These are phyloP conservation scores for Aaosphaeria arxii DNA, from an alignment of 2,329 filamentous ascomycete species.

Conservation along the genomic window DNA sequence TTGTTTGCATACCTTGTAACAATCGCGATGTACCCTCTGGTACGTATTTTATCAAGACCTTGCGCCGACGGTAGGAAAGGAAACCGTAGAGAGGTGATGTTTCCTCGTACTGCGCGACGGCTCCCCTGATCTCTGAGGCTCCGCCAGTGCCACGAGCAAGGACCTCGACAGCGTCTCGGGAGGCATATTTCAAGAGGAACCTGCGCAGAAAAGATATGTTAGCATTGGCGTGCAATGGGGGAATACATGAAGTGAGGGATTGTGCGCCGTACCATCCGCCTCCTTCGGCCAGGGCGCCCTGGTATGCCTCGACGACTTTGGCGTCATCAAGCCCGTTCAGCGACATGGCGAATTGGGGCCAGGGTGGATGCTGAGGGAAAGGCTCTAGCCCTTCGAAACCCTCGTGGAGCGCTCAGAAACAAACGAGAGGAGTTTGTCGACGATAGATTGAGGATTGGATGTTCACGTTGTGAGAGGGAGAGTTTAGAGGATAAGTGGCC, in stretches of 20 bases:
- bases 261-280: slow-evolving; percentile 80
- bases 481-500: too few relatives aligned
- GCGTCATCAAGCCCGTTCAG: slow-evolving; percentile 88
- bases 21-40: slow-evolving; percentile 88
- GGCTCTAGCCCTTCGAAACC: neutral
- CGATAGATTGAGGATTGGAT: too few relatives aligned
- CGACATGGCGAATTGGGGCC: slow-evolving; percentile 65
- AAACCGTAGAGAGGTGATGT: slow-evolving; percentile 89
- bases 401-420: too few relatives aligned
- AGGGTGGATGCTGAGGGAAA: neutral
- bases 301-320: slow-evolving; percentile 80
- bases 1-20: slow-evolving; percentile 71
- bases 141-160: slow-evolving; percentile 75
- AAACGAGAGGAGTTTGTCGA: too few relatives aligned
- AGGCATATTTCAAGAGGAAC: slow-evolving; percentile 90
- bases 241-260: slow-evolving; percentile 1
- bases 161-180: slow-evolving; percentile 82
- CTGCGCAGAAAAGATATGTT: slow-evolving; percentile 45
- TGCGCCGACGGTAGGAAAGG: slow-evolving; percentile 82
- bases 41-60: slow-evolving; percentile 88
- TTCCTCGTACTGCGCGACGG: slow-evolving; percentile 76
- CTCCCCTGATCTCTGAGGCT: slow-evolving; percentile 76
- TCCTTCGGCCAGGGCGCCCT: slow-evolving; percentile 73
- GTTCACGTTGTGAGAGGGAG: too few relatives aligned
- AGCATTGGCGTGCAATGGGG: neutral